A percentile compares a stretch with the other conserved stretches of the same genome.
Conservation (phyloP, 805 yeast genomes). For the Saccharomycopsis lassenensis region DNA sequence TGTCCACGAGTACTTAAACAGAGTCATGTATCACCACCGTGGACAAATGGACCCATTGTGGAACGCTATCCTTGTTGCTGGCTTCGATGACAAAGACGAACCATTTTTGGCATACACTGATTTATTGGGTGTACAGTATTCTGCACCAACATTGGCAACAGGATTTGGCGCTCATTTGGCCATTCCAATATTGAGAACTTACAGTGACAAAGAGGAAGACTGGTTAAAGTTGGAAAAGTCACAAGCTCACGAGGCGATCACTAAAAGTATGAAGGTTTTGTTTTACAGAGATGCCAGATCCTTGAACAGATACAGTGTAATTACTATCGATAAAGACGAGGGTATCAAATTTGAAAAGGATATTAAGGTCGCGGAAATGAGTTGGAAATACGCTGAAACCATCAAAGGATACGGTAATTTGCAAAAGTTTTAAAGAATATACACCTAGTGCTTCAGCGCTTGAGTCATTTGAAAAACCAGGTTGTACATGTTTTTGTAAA, state of each 20-base stretch:
- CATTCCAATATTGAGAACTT: conserved; percentile 77
- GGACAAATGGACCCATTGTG: conserved; percentile 92
- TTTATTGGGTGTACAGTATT: conserved; percentile 81
- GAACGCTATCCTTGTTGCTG: conserved; percentile 91
- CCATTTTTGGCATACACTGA: conserved; percentile 83
- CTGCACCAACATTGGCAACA: conserved; percentile 83
- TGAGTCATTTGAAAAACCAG: too few relatives aligned
- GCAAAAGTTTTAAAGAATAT: conserved; percentile 13
- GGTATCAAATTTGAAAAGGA: conserved; percentile 57
- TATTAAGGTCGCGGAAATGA: conserved; percentile 60
- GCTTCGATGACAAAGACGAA: conserved; percentile 57
- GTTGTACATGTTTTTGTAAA: too few relatives aligned
- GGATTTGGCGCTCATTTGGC: conserved; percentile 97
- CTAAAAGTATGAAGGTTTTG: conserved; percentile 85
- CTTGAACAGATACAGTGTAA: conserved; percentile 71
- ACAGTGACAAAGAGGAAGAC: conserved; percentile 71
- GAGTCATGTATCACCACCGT: conserved; percentile 78
- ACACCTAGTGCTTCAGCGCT: background rate
- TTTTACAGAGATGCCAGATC: conserved; percentile 96
- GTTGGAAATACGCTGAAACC: conserved; percentile 83
- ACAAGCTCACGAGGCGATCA: conserved; percentile 66
- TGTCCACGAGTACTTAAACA: conserved; percentile 77
- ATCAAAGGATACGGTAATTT: conserved; percentile 84
- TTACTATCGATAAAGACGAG: conserved; percentile 55
- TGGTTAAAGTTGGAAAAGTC: conserved; percentile 56